Evolutionary conservation across 2,329 filamentous ascomycete species (phyloP), one percentile per base, ranked within the genome.

Genomic region (Penicillium sp.): DNA sequence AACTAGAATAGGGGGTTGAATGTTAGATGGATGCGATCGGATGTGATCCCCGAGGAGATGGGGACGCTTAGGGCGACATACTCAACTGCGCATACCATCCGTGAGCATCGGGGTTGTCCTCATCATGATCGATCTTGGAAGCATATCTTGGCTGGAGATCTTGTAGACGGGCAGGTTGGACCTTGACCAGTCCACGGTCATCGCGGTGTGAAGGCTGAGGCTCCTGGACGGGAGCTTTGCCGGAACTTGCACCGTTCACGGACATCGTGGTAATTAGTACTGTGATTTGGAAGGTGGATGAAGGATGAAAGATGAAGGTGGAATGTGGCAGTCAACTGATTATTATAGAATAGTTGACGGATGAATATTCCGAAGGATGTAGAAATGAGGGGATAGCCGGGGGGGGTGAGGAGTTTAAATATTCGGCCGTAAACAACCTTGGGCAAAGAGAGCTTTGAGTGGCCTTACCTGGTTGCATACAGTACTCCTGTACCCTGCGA

Each of bases 31-130:
- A 61, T 46, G 19, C 34, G 24, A 31, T 45, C 7, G 2, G 24
- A 39, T 16, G 36, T 11, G 9, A 10, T 10, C 31, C 14, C 31
- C 24, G 5, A 13, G 14, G 29, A 14, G 7, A 39, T 10, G 10
- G 11, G 28, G 14, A 21, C 33, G 37, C 42, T 34, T 1, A 24
- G 14, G 31, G 8, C 10, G 3, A 81, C 87, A 64, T 79, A 90
- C 87, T 91, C 87, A 97, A 91, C 56, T 78, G 78, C 19, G 91
- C 91, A 69, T 97, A 99, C 92, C 92, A 97, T 69, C 91, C 90
- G 72, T 92, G 86, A 47, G 85, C 83, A 60, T 84, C 84, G 28
- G 84, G 84, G 62, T 94, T 87, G 48, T 85, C 83, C 61, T 85
- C 82, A 24, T 83, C 80, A 62, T 83, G 80, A 48, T 71, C 51